Evolutionary conservation across 225 moss, liverwort and hornwort genomes (phyloP).

Genomic region (Sphagnum contortum): DNA sequence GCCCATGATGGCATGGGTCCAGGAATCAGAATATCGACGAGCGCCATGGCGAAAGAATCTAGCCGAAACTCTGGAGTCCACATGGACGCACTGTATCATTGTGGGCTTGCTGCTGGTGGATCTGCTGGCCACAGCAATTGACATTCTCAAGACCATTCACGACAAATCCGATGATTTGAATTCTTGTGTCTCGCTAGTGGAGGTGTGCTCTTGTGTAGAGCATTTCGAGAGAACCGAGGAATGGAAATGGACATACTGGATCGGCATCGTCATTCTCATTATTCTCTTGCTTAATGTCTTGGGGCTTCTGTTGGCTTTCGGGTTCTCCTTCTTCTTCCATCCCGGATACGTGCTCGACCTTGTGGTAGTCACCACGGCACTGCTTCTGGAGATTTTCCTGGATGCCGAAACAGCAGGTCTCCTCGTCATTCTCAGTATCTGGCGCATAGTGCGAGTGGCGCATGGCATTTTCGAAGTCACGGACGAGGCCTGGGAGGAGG

Average conservation of each 20-base stretch:
- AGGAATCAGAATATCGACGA: constrained; percentile 16
- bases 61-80: constrained; percentile 58
- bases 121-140: constrained; percentile 69
- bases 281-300: constrained; percentile 59
- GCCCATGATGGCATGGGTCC: constrained; percentile 19
- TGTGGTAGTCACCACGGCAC: constrained; percentile 65
- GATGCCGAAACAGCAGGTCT: constrained; percentile 87
- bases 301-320: constrained; percentile 53
- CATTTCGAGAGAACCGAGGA: constrained; percentile 49
- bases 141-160: constrained; percentile 87
- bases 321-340: constrained; percentile 45
- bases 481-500: constrained; percentile 96
- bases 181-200: constrained; percentile 42
- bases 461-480: constrained; percentile 97
- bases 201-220: constrained; percentile 46
- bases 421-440: constrained; percentile 70
- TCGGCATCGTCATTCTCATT: constrained; percentile 60
- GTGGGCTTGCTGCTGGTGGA: constrained; percentile 61
- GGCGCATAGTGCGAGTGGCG: constrained; percentile 94
- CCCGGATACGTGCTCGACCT: constrained; percentile 71
- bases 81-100: constrained; percentile 53
- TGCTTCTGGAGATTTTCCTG: constrained; percentile 60
- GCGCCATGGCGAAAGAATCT: constrained; percentile 62
- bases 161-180: constrained; percentile 69
- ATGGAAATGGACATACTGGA: constrained; percentile 78